Conservation (phyloP, 2,329 filamentous ascomycete species). For the Chaetomiaceae sp. region DNA sequence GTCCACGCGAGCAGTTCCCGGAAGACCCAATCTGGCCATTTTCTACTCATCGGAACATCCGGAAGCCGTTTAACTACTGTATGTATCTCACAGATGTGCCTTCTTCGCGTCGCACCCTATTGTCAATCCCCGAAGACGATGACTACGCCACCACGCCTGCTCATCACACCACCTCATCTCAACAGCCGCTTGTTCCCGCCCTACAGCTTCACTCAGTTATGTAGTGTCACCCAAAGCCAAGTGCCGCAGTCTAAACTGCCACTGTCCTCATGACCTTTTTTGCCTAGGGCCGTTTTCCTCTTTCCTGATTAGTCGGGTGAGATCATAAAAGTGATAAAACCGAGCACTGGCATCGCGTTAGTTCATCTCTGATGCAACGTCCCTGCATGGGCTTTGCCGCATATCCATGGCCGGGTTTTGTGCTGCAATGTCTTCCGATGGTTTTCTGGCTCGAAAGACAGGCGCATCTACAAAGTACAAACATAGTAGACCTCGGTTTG, state of each 20-base stretch:
- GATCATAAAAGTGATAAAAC: neutral
- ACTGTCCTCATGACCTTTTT: constrained; percentile 17
- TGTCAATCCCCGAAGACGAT: no score
- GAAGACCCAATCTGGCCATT: neutral
- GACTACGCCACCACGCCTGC: no score
- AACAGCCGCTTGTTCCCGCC: constrained; percentile 15
- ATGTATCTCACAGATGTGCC: no score
- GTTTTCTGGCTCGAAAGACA: no score
- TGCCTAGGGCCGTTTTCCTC: neutral
- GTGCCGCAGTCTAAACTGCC: constrained; percentile 6
- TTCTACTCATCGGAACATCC: neutral
- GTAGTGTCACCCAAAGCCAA: constrained; percentile 8
- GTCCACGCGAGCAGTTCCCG: neutral
- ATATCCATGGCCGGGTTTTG: neutral
- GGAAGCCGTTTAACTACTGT: neutral
- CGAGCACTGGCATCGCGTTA: constrained; percentile 6
- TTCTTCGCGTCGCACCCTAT: no score
- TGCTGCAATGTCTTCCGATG: no score
- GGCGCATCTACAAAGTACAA: no score
- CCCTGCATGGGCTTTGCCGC: neutral
- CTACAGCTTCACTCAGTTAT: neutral
- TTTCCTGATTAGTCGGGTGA: neutral
- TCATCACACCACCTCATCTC: constrained; percentile 8
- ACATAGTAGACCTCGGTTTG: no score
- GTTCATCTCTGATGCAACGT: neutral